Percentiles rank a stretch among this genome's conserved stretches.
Conservation (phyloP, 805 yeast species). For the Metschnikowia bowlesiae region DNA sequence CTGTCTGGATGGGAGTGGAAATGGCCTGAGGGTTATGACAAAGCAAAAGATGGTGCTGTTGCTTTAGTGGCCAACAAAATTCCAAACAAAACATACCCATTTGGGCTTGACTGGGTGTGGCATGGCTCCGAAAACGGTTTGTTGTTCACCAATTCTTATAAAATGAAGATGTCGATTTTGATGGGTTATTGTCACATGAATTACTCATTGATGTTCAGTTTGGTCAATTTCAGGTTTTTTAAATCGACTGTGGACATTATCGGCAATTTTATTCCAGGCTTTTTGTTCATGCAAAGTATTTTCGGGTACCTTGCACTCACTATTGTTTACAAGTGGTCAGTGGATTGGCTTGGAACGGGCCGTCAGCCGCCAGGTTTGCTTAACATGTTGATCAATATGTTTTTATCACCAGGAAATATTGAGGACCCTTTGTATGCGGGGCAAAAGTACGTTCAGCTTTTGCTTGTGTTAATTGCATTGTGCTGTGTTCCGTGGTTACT, state of each 20-base stretch:
- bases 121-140: slow-evolving; percentile 75
- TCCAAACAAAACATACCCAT: slow-evolving; percentile 46
- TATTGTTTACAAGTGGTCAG: slow-evolving; percentile 69
- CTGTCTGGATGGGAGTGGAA: slow-evolving; percentile 66
- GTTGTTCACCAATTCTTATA: slow-evolving; percentile 66
- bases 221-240: slow-evolving; percentile 57
- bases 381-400: slow-evolving; percentile 74
- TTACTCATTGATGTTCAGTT: slow-evolving; percentile 63
- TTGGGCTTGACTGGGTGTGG: slow-evolving; percentile 73
- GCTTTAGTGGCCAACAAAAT: slow-evolving; percentile 43
- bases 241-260: slow-evolving; percentile 58
- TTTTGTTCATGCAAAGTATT: slow-evolving; percentile 69
- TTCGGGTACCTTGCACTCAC: slow-evolving; percentile 67
- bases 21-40: slow-evolving; percentile 40
- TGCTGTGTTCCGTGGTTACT: slow-evolving; percentile 74
- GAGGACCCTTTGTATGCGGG: slow-evolving; percentile 65
- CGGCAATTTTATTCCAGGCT: slow-evolving; percentile 72
- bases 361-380: slow-evolving; percentile 68
- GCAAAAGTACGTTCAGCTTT: slow-evolving; percentile 57
- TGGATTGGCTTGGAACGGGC: slow-evolving; percentile 61
- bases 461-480: slow-evolving; percentile 54
- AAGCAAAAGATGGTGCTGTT: slow-evolving; percentile 22
- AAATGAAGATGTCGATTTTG: slow-evolving; percentile 70
- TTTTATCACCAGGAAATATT: slow-evolving; percentile 64
- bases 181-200: slow-evolving; percentile 77